Base-by-base conservation (phyloP, 331 rosid genomes). In the Malus hybrid region DNA sequence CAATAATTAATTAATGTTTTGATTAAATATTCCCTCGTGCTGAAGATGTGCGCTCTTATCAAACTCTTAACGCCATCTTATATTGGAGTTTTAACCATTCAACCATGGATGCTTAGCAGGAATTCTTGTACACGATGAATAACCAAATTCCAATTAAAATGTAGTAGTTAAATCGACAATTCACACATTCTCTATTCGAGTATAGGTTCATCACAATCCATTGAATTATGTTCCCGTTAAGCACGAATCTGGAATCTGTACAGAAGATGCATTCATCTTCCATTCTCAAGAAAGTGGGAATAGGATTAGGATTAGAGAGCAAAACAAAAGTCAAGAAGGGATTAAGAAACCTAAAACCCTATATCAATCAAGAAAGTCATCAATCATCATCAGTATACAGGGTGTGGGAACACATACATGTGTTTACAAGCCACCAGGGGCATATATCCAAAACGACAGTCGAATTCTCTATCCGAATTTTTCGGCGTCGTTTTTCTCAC, bases 401-500 rank as follows among this genome's bases (percentile, higher is more conserved):
- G 0, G 3, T 63, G 78, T 31, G 71, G 64, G 67, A 63, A 64
- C 32, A 32, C 32, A 63, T 6, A 2, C 11, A 36, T 20, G 71
- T 56, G 69, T 29, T 5, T 74, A 74, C 71, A 64, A 64, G 71
- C 70, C 71, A 31, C 78, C 78, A 12, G 71, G 78, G 78, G 78
- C 84, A 83, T 77, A 83, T 80, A 75, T 44, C 71, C 24, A 20
- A 46, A 16, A 8, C 33, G 78, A 63, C 78, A 7, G 78, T 20
- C 52, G 24, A 64, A 64, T 48, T 74, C 78, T 31, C 70, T 64
- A 29, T 46, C 78, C 13, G 27, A 63, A 74, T 19, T 48, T 32
- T 65, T 18, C 5, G 79, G 65, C 69, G 67, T 73, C 81, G 34
- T 28, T 69, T 50, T 44, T 44, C 78, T 70, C 85, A 73, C 88